Evolutionary conservation across 1,284 basidiomycete genomes (phyloP), one percentile per base, ranked within the genome.

Genomic region (Entoloma clypeatum): DNA sequence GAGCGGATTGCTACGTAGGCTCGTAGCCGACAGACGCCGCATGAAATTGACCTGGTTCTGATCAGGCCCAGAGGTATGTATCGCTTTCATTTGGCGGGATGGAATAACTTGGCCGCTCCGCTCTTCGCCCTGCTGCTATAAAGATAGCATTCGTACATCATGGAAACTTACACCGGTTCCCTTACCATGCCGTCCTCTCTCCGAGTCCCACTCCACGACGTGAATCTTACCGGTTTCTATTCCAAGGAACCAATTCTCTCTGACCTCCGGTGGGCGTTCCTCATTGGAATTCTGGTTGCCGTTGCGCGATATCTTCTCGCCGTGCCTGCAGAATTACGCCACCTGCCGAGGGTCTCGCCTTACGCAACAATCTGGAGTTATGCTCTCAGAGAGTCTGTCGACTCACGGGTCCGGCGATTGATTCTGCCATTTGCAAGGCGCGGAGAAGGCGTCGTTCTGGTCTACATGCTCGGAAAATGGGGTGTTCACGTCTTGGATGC

Each of bases 381-480:
- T 45, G 47, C 48, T 29, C 28, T 47, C 2, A 35, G 50, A 22
- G 55, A 57, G 27, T 49, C 51, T 24, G 54, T 53, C 9, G 54
- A 56, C 39, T 41, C 35, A 25, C 48, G 54, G 4, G 39, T 56
- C 26, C 37, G 44, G 31, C 35, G 50, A 11, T 44, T 54, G 27
- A 50, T 57, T 11, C 27, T 57, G 5, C 55, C 55, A 8, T 50
- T 53, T 36, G 55, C 51, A 9, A 41, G 17, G 27, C 44, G 45
- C 14, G 54, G 54, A 17, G 48, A 55, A 8, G 49, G 49, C 22
- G 55, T 55, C 17, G 53, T 55, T n/a, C 36, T 50, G 5, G 53
- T 56, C 2, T 57, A 50, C 38, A 53, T 55, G 51, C 43, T 57
- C 3, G 54, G 55, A 17, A 56, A 55, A 46, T 57, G 55, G 55